These are phyloP conservation scores for Dactylellina cionopaga DNA, from an alignment of 2,329 filamentous ascomycete species.

Conservation along the genomic window DNA sequence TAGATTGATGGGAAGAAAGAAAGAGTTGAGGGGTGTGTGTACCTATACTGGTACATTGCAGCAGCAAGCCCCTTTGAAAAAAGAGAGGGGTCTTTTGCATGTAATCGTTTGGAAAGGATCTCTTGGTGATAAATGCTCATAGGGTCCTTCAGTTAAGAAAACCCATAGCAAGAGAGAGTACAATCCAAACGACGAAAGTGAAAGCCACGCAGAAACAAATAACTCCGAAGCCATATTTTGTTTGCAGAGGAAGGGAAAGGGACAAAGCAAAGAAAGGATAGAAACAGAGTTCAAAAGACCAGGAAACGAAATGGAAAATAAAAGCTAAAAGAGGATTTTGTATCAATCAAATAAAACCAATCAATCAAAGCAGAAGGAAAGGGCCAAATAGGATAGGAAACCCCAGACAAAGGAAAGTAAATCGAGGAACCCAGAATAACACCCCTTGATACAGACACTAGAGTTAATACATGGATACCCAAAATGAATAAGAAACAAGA, in stretches of 20 bases:
- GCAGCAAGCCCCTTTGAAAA: too few species aligned
- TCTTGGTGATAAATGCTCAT: neutral
- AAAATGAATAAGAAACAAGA: slow-evolving; percentile 16
- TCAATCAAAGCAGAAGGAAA: slow-evolving; percentile 29
- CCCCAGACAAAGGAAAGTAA: slow-evolving; percentile 48
- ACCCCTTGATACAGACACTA: slow-evolving; percentile 46
- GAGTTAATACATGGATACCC: slow-evolving; percentile 50
- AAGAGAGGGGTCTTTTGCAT: too few species aligned
- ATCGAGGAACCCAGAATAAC: slow-evolving; percentile 33
- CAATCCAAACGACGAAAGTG: slow-evolving; percentile 6
- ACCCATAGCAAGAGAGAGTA: slow-evolving; percentile 2
- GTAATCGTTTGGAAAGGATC: too few species aligned
- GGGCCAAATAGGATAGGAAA: slow-evolving; percentile 32
- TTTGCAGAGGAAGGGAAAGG: slow-evolving; percentile 9
- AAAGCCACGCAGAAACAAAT: slow-evolving; percentile 32
- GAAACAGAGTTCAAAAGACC: slow-evolving; percentile 29
- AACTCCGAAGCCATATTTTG: slow-evolving; percentile 50
- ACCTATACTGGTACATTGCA: slow-evolving; percentile 13
- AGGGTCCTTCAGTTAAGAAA: neutral
- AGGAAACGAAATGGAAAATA: slow-evolving; percentile 22
- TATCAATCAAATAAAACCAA: slow-evolving; percentile 36
- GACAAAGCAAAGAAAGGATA: slow-evolving; percentile 13
- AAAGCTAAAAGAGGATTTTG: slow-evolving; percentile 31
- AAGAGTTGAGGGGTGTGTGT: neutral
- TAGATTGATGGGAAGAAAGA: neutral